Evolutionary conservation across 371 early-diverging fungal genomes (phyloP), one percentile per base, ranked within the genome.

Genomic region (Coemansia linderi): DNA sequence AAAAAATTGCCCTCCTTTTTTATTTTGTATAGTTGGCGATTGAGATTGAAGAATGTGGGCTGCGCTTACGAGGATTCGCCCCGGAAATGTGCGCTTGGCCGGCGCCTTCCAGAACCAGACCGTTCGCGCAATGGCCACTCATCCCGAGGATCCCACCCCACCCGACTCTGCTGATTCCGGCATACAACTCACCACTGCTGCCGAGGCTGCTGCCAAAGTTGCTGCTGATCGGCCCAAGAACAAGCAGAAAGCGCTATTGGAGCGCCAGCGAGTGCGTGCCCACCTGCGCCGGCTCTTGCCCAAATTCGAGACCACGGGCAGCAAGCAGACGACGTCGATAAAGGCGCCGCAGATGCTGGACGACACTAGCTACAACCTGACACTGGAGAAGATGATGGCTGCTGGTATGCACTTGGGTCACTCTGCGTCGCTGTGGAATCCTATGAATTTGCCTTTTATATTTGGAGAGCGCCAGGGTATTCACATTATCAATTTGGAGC

Each of bases 321-420:
- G 59, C 3, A 65, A 72, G n/a, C 83, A 75, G 56, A 57, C 82
- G 22, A 67, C 61, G 64, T 68, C 58, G 63, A 72, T 40, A 76
- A 72, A 48, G 31, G 33, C 60, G 8, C 22, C 61, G 10, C 17
- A 19, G 36, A 59, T 61, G 61, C 65, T 68, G 40, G 65, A 59
- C 27, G 43, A 61, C 12, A 38, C 75, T 82, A 81, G 67, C 81
- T 81, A 82, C 74, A 83, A 87, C 64, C 56, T 92, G 61, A 86
- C 90, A 7, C 85, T 96, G 58, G 80, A 87, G 19, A 82, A 87
- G 50, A 85, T 98, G 59, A 80, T 97, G 79, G 91, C 92, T 9
- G 92, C 95, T 10, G 92, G 92, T 60, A 85, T 95, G 77, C 98
- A 98, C 79, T 82, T 98, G 63, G 98, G 98, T 50, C 96, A 96